Percentiles rank a stretch among this genome's conserved stretches.
These are phyloP conservation scores for Coccomyxa sp. DNA, from an alignment of 139 green algal species.

Conservation along the genomic window DNA sequence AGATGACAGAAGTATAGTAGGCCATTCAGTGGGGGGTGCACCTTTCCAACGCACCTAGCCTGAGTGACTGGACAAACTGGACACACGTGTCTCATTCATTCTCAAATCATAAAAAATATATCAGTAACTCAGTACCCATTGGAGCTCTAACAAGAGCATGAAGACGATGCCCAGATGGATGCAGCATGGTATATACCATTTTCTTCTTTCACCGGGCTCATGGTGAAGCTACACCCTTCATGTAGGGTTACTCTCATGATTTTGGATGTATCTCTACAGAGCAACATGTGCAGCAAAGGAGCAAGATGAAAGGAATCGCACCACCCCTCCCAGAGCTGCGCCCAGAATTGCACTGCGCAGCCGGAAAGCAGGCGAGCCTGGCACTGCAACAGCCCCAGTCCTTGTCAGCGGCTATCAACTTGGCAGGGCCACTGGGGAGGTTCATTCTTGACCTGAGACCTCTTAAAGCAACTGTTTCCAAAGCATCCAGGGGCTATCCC, in stretches of 20 bases:
- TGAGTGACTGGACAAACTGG: too few species aligned
- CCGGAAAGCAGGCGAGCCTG: background rate
- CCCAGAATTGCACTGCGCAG: conserved; percentile 27
- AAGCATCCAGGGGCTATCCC: background rate
- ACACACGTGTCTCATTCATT: background rate
- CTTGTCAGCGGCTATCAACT: too few species aligned
- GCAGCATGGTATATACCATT: too few species aligned
- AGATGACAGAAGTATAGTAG: too few species aligned
- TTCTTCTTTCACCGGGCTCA: too few species aligned
- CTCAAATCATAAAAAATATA: background rate
- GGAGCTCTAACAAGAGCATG: background rate
- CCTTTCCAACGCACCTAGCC: background rate
- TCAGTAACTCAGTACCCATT: background rate
- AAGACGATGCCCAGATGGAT: background rate
- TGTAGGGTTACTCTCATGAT: too few species aligned
- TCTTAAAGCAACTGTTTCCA: background rate
- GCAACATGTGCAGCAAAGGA: background rate
- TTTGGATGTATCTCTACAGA: background rate
- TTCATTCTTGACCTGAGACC: too few species aligned
- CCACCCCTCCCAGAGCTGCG: conserved; percentile 18
- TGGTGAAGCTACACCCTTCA: too few species aligned
- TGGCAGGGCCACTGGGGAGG: too few species aligned
- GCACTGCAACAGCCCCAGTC: conserved; percentile 13
- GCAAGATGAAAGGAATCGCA: background rate
- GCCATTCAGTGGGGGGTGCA: too few species aligned